Base-by-base conservation (phyloP, 164 flowering plant species). In the Umbilicus rupestris region DNA sequence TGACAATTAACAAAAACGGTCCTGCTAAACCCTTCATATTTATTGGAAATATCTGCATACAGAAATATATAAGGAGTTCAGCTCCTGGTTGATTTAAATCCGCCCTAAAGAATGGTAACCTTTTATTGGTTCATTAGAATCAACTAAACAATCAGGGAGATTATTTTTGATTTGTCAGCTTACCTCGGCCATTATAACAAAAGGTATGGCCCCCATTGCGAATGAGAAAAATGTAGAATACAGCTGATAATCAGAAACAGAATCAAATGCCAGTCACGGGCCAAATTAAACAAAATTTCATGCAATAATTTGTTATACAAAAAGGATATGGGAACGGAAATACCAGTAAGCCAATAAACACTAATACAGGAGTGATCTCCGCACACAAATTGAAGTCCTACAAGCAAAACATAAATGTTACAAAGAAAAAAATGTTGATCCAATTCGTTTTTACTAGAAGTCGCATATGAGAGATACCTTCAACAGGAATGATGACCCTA, bases 401-500 rank as follows among this genome's bases (percentile, higher is more conserved):
- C 16, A 10, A 16, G 28, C 24, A n/a, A 6, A 24, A 7, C 58
- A 52, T 52, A 52, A 52, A 52, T 52, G 2, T 52, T 15, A 24
- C 29, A 20, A 24, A 8, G 11, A 11, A n/a, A 16, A n/a, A n/a
- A 24, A 22, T 9, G 3, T 24, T 22, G n/a, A n/a, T 7, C 22
- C 22, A 22, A 22, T 1, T 22, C 58, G 14, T 20, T 22, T 14
- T 8, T 20, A 8, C 19, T 11, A 26, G 58, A 22, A 17, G 22
- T 15, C n/a, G 55, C 7, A 47, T n/a, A 20, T 10, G 3, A 16
- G n/a, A 47, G 52, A 19, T 52, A 75, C 78, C 78, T 71, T 35
- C 24, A 80, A 68, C 5, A 71, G 37, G 47, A 78, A 81, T 50
- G 80, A 65, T 1, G 75, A 5, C 22, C 79, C 84, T 3, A 66